Evolutionary conservation across 2,329 filamentous ascomycete genomes (phyloP).

Genomic region (Fusarium keratoplasticum): DNA sequence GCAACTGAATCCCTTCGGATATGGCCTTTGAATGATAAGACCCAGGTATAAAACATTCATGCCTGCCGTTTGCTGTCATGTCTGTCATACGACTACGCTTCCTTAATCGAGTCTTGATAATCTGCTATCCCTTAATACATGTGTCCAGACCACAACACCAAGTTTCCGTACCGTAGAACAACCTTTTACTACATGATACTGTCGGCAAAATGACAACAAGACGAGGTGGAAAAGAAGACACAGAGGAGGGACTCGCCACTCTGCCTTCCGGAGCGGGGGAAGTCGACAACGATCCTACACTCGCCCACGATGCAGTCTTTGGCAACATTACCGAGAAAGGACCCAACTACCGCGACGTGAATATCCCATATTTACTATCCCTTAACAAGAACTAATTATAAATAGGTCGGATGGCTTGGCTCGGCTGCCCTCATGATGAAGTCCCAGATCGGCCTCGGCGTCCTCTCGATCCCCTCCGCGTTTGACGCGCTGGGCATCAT

Average conservation of each 20-base stretch:
- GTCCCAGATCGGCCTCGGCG: slow-evolving; percentile 58
- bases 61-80: not conserved
- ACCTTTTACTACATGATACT: not conserved
- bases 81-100: not conserved
- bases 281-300: not conserved
- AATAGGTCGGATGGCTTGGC: slow-evolving; percentile 56
- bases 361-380: not conserved
- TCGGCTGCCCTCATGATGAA: slow-evolving; percentile 61
- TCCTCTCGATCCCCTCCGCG: slow-evolving; percentile 59
- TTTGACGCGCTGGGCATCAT: slow-evolving; percentile 60
- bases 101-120: not conserved
- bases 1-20: not conserved
- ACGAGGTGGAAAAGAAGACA: not conserved
- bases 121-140: not conserved
- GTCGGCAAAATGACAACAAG: not conserved
- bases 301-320: slow-evolving; percentile 46
- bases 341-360: slow-evolving; percentile 47
- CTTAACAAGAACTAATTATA: not conserved
- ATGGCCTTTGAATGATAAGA: not conserved
- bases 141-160: not conserved
- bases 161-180: not conserved
- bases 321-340: slow-evolving; percentile 45
- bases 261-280: slow-evolving; percentile 2
- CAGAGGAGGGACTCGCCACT: not conserved
- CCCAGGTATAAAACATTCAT: not conserved